A percentile compares a stretch with the other conserved stretches of the same genome.
Conservation (phyloP, 2,329 filamentous ascomycete species). For the Berkeleyomyces basicola region DNA sequence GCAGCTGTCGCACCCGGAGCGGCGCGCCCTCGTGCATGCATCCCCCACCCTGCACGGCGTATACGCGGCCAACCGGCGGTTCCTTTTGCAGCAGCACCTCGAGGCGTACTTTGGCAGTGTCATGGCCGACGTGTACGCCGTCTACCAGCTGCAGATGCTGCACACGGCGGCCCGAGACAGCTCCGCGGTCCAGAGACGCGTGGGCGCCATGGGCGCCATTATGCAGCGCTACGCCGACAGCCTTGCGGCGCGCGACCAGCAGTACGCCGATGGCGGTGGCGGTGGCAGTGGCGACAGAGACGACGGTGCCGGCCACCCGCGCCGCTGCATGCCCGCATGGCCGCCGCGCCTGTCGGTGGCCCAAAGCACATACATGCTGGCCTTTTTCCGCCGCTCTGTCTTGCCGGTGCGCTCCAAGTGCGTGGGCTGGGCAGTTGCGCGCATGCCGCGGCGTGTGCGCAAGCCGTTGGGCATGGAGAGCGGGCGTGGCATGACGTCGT, state of each 20-base stretch:
- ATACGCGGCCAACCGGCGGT: constrained; percentile 6
- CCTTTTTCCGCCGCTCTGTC: constrained; percentile 9
- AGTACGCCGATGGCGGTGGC: neutral
- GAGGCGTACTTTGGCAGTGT: constrained; percentile 6
- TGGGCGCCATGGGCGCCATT: neutral
- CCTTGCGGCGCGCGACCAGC: neutral
- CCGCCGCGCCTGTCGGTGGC: neutral
- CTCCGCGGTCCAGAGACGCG: neutral
- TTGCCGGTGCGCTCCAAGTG: constrained; percentile 1
- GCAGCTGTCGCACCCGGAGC: neutral
- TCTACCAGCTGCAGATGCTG: constrained; percentile 10
- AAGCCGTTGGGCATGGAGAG: neutral
- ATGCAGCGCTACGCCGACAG: neutral
- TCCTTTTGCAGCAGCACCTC: constrained; percentile 7
- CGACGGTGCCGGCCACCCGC: neutral
- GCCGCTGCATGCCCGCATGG: neutral
- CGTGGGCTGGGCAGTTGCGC: constrained; percentile 1
- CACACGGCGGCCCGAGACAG: neutral
- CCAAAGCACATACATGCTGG: constrained; percentile 6
- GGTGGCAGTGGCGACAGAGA: neutral
- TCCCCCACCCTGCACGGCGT: constrained; percentile 7
- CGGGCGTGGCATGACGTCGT: neutral
- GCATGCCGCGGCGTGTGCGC: constrained; percentile 3
- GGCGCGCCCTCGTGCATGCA: constrained; percentile 4
- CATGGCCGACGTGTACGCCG: constrained; percentile 7